Conservation (phyloP, 768 basidiomycete genomes). For the Mycena amicta region DNA sequence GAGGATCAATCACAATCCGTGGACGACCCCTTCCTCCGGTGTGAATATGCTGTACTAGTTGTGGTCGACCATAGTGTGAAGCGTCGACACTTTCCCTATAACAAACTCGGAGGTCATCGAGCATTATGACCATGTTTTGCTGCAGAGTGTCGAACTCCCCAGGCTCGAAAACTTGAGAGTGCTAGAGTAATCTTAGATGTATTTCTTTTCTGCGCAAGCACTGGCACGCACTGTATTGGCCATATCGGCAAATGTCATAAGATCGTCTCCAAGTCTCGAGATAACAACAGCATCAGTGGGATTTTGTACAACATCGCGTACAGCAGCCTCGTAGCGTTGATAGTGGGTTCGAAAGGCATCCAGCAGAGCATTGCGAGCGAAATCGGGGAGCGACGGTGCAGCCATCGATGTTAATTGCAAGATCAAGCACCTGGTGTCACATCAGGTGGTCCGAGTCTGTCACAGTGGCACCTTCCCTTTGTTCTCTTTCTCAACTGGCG, state of each 20-base stretch:
- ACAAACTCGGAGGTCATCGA: not conserved
- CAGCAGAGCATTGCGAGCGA: not conserved
- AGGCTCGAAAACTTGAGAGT: not conserved
- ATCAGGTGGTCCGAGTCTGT: too few relatives aligned
- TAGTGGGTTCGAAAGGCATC: not conserved
- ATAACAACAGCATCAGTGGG: conserved; percentile 5
- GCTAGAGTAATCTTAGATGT: not conserved
- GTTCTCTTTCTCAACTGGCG: too few relatives aligned
- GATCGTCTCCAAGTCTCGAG: not conserved
- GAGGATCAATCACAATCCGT: conserved; percentile 27
- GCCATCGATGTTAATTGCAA: too few relatives aligned
- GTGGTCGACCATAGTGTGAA: not conserved
- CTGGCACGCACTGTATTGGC: not conserved
- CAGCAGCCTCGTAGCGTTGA: not conserved
- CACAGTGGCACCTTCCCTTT: too few relatives aligned
- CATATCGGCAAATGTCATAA: not conserved
- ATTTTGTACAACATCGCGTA: not conserved
- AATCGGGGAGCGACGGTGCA: too few relatives aligned
- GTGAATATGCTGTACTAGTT: not conserved
- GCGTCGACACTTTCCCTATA: not conserved
- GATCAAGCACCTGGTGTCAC: too few relatives aligned
- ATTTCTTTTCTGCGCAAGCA: not conserved
- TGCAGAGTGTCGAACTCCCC: not conserved
- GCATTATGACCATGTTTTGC: not conserved
- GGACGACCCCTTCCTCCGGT: conserved; percentile 28